Evolutionary conservation across 2,329 filamentous ascomycete genomes (phyloP).

Genomic region (Paradendryphiella salina): DNA sequence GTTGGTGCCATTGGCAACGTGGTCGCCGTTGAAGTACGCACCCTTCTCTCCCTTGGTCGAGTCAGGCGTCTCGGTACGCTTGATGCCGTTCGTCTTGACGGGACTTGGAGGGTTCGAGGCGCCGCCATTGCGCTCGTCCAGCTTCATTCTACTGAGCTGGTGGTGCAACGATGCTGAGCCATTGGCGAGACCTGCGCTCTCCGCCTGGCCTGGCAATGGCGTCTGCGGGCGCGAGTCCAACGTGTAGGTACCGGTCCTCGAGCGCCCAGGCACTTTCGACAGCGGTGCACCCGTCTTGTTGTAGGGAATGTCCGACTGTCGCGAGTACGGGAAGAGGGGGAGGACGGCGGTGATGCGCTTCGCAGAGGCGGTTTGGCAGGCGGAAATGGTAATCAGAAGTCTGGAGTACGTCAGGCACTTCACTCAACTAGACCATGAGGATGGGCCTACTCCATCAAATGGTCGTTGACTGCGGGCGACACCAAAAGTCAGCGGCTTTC

Average conservation of each 20-base stretch:
- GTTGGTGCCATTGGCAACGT: constrained; percentile 36
- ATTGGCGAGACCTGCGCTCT: constrained; percentile 67
- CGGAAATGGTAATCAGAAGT: constrained; percentile 96
- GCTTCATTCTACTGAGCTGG: constrained; percentile 69
- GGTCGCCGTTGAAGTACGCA: constrained; percentile 23
- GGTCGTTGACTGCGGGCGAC: constrained; percentile 73
- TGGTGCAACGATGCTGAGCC: constrained; percentile 72
- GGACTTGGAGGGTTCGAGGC: constrained; percentile 35
- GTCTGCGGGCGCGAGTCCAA: constrained; percentile 93
- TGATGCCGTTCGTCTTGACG: constrained; percentile 30
- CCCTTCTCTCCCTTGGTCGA: constrained; percentile 36
- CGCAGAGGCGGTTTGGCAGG: constrained; percentile 92
- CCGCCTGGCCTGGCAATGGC: constrained; percentile 71
- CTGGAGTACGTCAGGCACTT: constrained; percentile 35
- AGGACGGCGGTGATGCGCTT: constrained; percentile 91
- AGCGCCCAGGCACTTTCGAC: constrained; percentile 61
- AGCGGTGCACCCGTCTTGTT: constrained; percentile 92
- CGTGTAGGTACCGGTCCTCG: constrained; percentile 64
- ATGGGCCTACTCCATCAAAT: constrained; percentile 73
- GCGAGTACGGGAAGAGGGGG: constrained; percentile 93
- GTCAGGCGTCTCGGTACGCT: constrained; percentile 41
- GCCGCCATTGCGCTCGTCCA: constrained; percentile 58
- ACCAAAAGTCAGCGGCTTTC: constrained; percentile 21
- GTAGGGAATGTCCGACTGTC: constrained; percentile 95
- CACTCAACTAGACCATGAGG: constrained; percentile 28